Conservation (phyloP, 1,284 basidiomycete genomes). For the Spongispora temasekensis region DNA sequence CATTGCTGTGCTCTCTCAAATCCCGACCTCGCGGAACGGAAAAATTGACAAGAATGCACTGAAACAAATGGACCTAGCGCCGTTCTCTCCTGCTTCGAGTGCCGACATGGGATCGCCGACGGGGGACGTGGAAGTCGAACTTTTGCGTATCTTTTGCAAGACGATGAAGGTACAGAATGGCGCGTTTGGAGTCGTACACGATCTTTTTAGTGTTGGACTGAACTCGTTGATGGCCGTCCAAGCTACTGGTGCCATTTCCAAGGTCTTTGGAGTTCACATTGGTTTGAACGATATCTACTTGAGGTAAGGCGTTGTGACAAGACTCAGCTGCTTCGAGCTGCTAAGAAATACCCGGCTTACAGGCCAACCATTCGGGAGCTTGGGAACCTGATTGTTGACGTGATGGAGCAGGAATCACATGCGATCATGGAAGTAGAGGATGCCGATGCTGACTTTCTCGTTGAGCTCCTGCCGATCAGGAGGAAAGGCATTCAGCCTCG, state of each 20-base stretch:
- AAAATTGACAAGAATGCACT: conserved; percentile 32
- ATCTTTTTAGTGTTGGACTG: conserved; percentile 31
- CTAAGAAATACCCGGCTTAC: background rate
- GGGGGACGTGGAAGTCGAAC: conserved; percentile 29
- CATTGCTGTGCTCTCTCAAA: conserved; percentile 25
- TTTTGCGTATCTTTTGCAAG: conserved; percentile 28
- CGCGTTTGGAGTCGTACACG: conserved; percentile 29
- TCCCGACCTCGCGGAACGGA: conserved; percentile 27
- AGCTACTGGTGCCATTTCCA: conserved; percentile 30
- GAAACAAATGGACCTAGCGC: conserved; percentile 29
- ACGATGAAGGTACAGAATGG: conserved; percentile 21
- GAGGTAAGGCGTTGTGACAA: conserved; percentile 18
- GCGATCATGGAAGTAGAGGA: conserved; percentile 33
- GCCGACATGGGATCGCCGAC: conserved; percentile 26
- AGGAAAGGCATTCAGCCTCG: conserved; percentile 31
- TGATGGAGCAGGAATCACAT: conserved; percentile 27
- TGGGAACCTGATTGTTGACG: conserved; percentile 28
- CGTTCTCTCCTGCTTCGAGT: conserved; percentile 22
- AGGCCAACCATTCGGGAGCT: conserved; percentile 31
- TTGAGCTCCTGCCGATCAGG: conserved; percentile 33
- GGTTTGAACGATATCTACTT: conserved; percentile 32
- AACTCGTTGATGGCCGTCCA: conserved; percentile 36
- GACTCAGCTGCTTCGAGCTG: background rate
- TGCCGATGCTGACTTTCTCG: conserved; percentile 26
- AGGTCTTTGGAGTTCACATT: conserved; percentile 33